Evolutionary conservation across 192 early-diverging fungal genomes (phyloP).

Genomic region (Coemansia sp.): DNA sequence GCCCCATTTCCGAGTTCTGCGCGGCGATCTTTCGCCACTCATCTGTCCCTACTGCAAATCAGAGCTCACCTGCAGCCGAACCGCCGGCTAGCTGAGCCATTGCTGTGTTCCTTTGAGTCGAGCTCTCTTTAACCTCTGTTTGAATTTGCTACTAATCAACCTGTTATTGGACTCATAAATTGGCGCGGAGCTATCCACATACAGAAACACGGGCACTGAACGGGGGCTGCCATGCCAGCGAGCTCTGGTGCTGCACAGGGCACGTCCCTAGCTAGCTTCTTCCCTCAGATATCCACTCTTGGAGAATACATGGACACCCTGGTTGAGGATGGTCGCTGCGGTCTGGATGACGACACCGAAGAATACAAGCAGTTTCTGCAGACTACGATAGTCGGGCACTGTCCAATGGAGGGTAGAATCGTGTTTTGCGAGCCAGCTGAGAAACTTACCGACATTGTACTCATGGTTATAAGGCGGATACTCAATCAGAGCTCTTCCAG

Average conservation of each 20-base stretch:
- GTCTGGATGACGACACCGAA: slow-evolving; percentile 4
- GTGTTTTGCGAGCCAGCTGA: slow-evolving; percentile 29
- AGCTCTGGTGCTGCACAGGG: not conserved
- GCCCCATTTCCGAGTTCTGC: slow-evolving; percentile 69
- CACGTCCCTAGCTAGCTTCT: slow-evolving; percentile 10
- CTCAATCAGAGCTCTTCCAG: slow-evolving; percentile 11
- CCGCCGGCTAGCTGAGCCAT: too few species aligned
- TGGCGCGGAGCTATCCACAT: not conserved
- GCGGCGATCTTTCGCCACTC: slow-evolving; percentile 54
- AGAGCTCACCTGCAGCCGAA: too few species aligned
- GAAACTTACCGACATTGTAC: slow-evolving; percentile 30
- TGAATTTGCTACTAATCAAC: too few species aligned
- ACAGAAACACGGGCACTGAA: not conserved
- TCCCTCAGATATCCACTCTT: slow-evolving; percentile 25
- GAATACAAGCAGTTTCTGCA: slow-evolving; percentile 27
- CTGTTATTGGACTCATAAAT: too few species aligned
- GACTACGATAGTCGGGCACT: slow-evolving; percentile 39
- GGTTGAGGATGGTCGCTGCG: slow-evolving; percentile 19
- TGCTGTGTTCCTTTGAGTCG: too few species aligned
- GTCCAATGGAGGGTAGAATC: slow-evolving; percentile 2
- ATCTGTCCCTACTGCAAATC: too few species aligned
- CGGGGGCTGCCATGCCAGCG: not conserved
- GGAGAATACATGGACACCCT: slow-evolving; percentile 35
- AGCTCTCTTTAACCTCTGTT: too few species aligned
- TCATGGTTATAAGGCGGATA: slow-evolving; percentile 21